Percentiles rank a stretch among this genome's conserved stretches.
Conservation (phyloP, 306 rosid species). For the Lathyrus sativus region DNA sequence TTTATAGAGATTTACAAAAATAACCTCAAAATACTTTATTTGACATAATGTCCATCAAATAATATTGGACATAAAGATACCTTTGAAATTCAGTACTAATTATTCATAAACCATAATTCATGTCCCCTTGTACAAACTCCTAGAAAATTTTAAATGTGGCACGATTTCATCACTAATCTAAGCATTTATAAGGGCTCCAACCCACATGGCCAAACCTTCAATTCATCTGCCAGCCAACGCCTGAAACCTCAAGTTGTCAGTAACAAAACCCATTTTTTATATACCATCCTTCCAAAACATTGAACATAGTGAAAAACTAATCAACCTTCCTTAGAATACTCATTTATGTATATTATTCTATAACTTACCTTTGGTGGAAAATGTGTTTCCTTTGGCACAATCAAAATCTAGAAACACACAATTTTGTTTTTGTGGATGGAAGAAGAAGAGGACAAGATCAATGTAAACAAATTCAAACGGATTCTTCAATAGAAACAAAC, state of each 20-base stretch:
- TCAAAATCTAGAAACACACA: constrained; percentile 42
- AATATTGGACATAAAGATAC: neutral
- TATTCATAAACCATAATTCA: constrained; percentile 33
- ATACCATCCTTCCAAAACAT: constrained; percentile 48
- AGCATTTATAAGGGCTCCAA: constrained; percentile 60
- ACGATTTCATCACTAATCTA: constrained; percentile 69
- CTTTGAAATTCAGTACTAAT: neutral
- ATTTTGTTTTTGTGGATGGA: constrained; percentile 41
- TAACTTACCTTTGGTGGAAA: constrained; percentile 46
- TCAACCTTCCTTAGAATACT: constrained; percentile 44
- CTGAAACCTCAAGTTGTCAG: constrained; percentile 53
- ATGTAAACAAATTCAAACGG: constrained; percentile 45
- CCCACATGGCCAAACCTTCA: constrained; percentile 71
- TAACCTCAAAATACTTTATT: neutral
- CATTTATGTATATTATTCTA: constrained; percentile 35
- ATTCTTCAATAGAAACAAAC: constrained; percentile 46
- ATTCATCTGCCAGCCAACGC: constrained; percentile 43
- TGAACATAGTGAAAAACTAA: constrained; percentile 59
- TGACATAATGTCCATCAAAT: neutral
- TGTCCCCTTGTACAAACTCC: constrained; percentile 22
- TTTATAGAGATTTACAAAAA: no score
- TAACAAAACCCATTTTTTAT: constrained; percentile 42
- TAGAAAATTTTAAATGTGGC: constrained; percentile 36
- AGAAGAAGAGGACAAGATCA: constrained; percentile 54
- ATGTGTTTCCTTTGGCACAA: constrained; percentile 48